These are phyloP conservation scores for Apium graveolens DNA, from an alignment of 129 eudicot genomes.

Conservation along the genomic window DNA sequence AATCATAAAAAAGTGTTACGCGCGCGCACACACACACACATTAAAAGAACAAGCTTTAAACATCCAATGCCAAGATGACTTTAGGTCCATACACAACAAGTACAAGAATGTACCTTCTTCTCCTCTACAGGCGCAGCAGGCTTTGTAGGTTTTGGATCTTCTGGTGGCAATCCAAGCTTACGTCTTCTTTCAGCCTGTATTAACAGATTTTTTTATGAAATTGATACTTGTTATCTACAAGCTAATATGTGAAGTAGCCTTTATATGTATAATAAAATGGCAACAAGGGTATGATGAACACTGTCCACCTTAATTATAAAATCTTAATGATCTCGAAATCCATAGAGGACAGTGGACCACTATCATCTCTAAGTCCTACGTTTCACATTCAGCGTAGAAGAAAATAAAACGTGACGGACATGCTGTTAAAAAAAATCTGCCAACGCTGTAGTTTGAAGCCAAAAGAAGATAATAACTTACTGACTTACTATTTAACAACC, in stretches of 20 bases:
- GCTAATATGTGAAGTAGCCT: background rate
- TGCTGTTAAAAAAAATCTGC: background rate
- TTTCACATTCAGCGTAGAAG: background rate
- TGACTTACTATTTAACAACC: background rate
- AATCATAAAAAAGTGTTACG: background rate
- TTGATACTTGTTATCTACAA: background rate
- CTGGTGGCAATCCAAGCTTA: constrained; percentile 87
- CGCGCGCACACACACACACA: background rate
- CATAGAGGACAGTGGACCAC: background rate
- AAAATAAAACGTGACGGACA: background rate
- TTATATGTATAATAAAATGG: background rate
- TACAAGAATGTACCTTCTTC: constrained; percentile 51
- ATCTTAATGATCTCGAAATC: background rate
- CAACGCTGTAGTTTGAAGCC: background rate
- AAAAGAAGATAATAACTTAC: background rate
- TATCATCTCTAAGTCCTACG: background rate
- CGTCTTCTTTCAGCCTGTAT: constrained; percentile 86
- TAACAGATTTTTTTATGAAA: background rate
- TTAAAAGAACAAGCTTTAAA: background rate
- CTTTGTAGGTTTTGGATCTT: constrained; percentile 56
- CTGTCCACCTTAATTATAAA: background rate
- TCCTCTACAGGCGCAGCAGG: constrained; percentile 83
- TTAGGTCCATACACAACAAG: background rate
- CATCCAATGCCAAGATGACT: background rate
- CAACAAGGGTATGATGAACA: background rate